These are phyloP conservation scores for Pleomassaria siparia DNA, from an alignment of 2,329 filamentous ascomycete genomes.

Conservation along the genomic window DNA sequence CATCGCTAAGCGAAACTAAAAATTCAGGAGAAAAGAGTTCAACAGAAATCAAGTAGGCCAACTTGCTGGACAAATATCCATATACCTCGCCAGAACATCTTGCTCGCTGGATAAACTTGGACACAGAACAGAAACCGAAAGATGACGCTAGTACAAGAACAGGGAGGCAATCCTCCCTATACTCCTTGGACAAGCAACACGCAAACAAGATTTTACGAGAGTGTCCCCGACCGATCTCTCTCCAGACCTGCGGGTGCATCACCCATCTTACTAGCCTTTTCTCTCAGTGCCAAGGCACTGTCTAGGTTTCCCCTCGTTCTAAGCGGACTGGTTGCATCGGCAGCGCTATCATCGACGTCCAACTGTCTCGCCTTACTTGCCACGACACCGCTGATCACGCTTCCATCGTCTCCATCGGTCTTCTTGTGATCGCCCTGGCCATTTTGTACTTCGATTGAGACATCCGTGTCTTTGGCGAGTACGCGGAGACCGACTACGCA, in stretches of 20 bases:
- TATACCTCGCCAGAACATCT: too few relatives aligned
- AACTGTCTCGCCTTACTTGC: slow-evolving; percentile 36
- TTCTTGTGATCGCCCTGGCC: slow-evolving; percentile 29
- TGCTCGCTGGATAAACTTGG: too few relatives aligned
- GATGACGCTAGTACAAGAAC: too few relatives aligned
- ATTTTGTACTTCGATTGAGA: slow-evolving; percentile 56
- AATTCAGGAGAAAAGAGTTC: too few relatives aligned
- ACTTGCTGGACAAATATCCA: too few relatives aligned
- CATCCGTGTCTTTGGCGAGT: slow-evolving; percentile 55
- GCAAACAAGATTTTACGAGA: too few relatives aligned
- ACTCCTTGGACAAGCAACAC: too few relatives aligned
- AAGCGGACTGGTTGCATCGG: slow-evolving; percentile 43
- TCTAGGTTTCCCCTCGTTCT: slow-evolving; percentile 33
- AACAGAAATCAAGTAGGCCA: too few relatives aligned
- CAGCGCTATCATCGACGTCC: slow-evolving; percentile 45
- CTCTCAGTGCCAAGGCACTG: slow-evolving; percentile 17
- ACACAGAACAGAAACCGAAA: too few relatives aligned
- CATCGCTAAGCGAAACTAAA: too few relatives aligned
- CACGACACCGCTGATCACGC: slow-evolving; percentile 22
- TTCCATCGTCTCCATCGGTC: slow-evolving; percentile 24
- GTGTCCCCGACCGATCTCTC: slow-evolving; percentile 28
- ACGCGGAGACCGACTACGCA: slow-evolving; percentile 62
- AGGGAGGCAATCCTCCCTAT: too few relatives aligned
- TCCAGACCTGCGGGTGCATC: slow-evolving; percentile 33
- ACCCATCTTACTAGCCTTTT: slow-evolving; percentile 28